phyloP scores from a whole-genome alignment of 225 moss, liverwort and hornwort genomes.

The Polytrichum formosum region DNA sequence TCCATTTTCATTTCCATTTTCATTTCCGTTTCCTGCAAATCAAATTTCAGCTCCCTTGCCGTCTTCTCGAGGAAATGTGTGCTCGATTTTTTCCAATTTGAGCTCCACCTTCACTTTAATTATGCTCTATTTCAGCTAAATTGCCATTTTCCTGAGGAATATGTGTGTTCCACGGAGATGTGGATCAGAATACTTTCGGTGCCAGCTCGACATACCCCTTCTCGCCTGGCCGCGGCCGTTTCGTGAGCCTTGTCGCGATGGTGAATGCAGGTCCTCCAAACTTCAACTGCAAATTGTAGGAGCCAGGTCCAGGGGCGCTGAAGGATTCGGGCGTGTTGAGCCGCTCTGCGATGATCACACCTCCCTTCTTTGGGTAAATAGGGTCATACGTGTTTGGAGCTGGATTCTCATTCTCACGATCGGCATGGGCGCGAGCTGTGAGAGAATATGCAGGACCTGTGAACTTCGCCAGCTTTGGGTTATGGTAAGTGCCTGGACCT shows the following conservation, averaged over 20 bases:
- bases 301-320: conserved; percentile 28
- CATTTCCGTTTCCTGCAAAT: too few relatives aligned
- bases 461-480: conserved; percentile 31
- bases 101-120: too few relatives aligned
- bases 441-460: conserved; percentile 35
- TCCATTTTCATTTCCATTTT: too few relatives aligned
- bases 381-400: conserved; percentile 26
- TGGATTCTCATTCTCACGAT: conserved; percentile 6
- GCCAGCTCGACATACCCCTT: conserved; percentile 19
- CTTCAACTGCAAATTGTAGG: conserved; percentile 21
- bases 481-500: conserved; percentile 35
- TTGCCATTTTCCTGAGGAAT: too few relatives aligned
- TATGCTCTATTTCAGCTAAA: too few relatives aligned
- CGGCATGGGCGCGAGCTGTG: conserved; percentile 5
- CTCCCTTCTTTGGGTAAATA: conserved; percentile 5
- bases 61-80: too few relatives aligned
- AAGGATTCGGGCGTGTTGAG: conserved; percentile 11
- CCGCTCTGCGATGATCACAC: conserved; percentile 19
- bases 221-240: conserved; percentile 35
- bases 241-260: conserved; percentile 25
- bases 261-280: conserved; percentile 7
- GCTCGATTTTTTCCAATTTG: too few relatives aligned
- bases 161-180: too few relatives aligned
- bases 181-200: not conserved
- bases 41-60: too few relatives aligned